phyloP scores from a whole-genome alignment of 768 basidiomycete genomes.

The Holtermannia corniformis region DNA sequence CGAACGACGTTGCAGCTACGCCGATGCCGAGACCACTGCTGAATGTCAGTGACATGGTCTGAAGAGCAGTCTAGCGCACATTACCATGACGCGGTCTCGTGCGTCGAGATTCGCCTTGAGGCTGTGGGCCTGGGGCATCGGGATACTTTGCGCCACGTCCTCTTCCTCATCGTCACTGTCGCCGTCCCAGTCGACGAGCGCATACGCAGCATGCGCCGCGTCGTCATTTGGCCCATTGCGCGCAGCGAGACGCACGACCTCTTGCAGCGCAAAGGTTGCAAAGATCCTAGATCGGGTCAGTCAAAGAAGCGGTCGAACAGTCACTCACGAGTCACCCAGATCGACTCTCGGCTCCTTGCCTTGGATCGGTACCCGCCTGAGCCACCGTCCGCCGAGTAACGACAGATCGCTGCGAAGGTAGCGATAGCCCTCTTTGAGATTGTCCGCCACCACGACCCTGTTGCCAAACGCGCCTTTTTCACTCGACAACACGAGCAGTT shows the following conservation, averaged over 20 bases:
- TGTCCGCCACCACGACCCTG: slow-evolving; percentile 65
- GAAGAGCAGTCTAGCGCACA: not conserved
- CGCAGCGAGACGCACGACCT: slow-evolving; percentile 55
- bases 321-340: slow-evolving; percentile 49
- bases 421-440: slow-evolving; percentile 36
- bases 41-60: too few relatives aligned
- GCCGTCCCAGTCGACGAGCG: slow-evolving; percentile 20
- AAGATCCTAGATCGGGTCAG: slow-evolving; percentile 54
- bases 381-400: slow-evolving; percentile 68
- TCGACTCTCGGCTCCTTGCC: slow-evolving; percentile 46
- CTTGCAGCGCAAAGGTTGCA: slow-evolving; percentile 73
- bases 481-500: slow-evolving; percentile 29
- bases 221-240: slow-evolving; percentile 10
- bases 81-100: slow-evolving; percentile 10
- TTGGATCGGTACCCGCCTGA: slow-evolving; percentile 40
- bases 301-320: not conserved
- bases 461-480: slow-evolving; percentile 55
- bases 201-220: not conserved
- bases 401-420: slow-evolving; percentile 52
- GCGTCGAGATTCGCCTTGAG: slow-evolving; percentile 9
- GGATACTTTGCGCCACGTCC: slow-evolving; percentile 56
- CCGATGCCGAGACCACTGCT: slow-evolving; percentile 79
- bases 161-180: slow-evolving; percentile 54
- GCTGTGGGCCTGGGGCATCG: too few relatives aligned
- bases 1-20: slow-evolving; percentile 65